phyloP scores from a whole-genome alignment of 2,329 filamentous ascomycete species.

The Beauveria sp. region DNA sequence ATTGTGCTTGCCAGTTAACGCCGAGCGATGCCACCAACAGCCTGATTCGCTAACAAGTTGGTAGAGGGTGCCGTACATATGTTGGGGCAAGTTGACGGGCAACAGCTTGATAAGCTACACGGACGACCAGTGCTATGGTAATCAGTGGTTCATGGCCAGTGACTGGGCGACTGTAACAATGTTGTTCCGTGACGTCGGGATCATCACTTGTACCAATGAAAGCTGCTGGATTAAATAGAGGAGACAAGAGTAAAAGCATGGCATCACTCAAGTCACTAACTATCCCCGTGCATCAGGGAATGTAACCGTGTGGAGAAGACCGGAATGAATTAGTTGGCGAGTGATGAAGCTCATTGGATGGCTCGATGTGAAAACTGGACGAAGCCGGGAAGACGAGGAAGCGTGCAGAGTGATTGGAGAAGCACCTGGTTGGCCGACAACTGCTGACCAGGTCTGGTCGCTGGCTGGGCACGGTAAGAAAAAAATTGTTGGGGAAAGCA shows the following conservation, averaged over 20 bases:
- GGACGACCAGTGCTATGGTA: too few relatives aligned
- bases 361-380: background rate
- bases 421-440: background rate
- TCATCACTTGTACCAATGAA: background rate
- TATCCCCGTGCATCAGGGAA: too few relatives aligned
- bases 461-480: background rate
- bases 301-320: background rate
- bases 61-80: background rate
- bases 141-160: too few relatives aligned
- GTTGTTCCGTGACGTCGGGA: background rate
- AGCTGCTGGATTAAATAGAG: background rate
- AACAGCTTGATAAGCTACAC: too few relatives aligned
- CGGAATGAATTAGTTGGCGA: background rate
- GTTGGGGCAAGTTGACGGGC: background rate
- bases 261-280: too few relatives aligned
- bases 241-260: too few relatives aligned
- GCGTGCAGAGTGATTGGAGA: background rate
- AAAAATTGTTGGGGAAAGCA: conserved; percentile 8
- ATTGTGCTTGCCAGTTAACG: background rate
- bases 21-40: background rate
- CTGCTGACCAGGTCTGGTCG: background rate
- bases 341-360: background rate
- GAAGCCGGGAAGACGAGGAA: background rate
- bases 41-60: background rate
- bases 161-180: background rate